Percentiles rank a stretch among this genome's conserved stretches.
phyloP scores from a whole-genome alignment of 176 grass and related monocot species.

The Rhipidocladum racemiflorum region DNA sequence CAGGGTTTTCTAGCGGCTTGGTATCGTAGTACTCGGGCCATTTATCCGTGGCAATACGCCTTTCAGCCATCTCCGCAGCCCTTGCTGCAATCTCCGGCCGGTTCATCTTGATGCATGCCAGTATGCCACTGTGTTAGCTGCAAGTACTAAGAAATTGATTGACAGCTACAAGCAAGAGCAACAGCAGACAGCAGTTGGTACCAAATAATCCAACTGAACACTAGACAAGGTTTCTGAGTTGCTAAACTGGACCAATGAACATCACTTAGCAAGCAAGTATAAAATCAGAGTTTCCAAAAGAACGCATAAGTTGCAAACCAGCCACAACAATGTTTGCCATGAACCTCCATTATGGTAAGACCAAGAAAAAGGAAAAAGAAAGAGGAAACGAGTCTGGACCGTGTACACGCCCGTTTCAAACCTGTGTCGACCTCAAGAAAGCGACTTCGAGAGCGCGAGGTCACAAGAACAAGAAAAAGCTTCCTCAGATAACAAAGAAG shows the following conservation, averaged over 20 bases:
- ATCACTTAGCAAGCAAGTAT: background rate
- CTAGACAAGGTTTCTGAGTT: background rate
- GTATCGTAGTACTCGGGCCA: slow-evolving; percentile 96
- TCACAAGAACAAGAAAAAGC: too few relatives aligned
- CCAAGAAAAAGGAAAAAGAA: slow-evolving; percentile 52
- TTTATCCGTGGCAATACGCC: slow-evolving; percentile 61
- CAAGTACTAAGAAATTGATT: slow-evolving; percentile 20
- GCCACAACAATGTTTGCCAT: slow-evolving; percentile 90
- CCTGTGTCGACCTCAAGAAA: background rate
- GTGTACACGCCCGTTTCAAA: slow-evolving; percentile 9
- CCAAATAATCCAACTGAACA: slow-evolving; percentile 1
- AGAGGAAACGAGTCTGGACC: slow-evolving; percentile 12
- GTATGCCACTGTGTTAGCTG: slow-evolving; percentile 77
- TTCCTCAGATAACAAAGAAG: too few relatives aligned
- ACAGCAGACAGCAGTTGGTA: background rate
- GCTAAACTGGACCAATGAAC: background rate
- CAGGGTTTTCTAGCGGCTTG: slow-evolving; percentile 68
- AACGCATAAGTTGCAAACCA: slow-evolving; percentile 38
- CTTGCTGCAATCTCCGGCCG: slow-evolving; percentile 65
- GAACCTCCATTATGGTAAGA: slow-evolving; percentile 91
- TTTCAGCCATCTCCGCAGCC: slow-evolving; percentile 65
- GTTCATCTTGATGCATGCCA: slow-evolving; percentile 81
- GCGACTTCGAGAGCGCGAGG: background rate
- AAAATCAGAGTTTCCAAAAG: background rate
- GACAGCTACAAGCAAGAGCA: background rate